Conservation (phyloP, 1,284 basidiomycete genomes). For the Leccinum brunneo-olivaceum region DNA sequence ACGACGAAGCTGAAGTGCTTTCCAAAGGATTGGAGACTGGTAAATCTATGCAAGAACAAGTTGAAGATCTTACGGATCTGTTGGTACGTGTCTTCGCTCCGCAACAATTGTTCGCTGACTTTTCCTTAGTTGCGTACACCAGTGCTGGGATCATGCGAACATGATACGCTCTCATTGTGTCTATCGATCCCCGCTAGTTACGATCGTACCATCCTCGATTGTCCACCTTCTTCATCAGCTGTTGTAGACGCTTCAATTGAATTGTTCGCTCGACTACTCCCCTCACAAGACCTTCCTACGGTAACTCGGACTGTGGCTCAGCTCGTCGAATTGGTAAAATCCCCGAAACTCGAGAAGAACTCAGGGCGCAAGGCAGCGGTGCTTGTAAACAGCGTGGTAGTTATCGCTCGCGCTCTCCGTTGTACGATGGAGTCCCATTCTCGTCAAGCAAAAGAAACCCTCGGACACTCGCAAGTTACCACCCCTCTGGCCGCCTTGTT, state of each 20-base stretch:
- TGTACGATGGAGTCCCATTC: slow-evolving; percentile 47
- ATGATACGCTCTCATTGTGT: slow-evolving; percentile 79
- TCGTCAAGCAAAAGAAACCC: slow-evolving; percentile 59
- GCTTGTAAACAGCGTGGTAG: slow-evolving; percentile 77
- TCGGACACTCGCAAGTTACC: slow-evolving; percentile 68
- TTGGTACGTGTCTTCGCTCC: slow-evolving; percentile 43
- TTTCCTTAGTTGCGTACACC: slow-evolving; percentile 64
- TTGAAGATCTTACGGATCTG: slow-evolving; percentile 73
- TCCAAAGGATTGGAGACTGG: slow-evolving; percentile 25
- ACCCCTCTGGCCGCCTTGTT: slow-evolving; percentile 67
- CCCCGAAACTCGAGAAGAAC: slow-evolving; percentile 83
- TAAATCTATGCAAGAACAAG: slow-evolving; percentile 43
- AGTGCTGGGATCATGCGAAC: slow-evolving; percentile 79
- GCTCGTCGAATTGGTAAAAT: slow-evolving; percentile 66
- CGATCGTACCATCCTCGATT: slow-evolving; percentile 46
- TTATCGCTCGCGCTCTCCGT: slow-evolving; percentile 71
- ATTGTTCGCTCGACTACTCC: slow-evolving; percentile 77
- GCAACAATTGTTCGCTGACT: slow-evolving; percentile 9
- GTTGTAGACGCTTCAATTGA: slow-evolving; percentile 87
- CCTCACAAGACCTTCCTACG: slow-evolving; percentile 69
- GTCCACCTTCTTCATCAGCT: slow-evolving; percentile 74
- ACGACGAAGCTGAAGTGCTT: slow-evolving; percentile 34
- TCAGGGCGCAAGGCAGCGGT: slow-evolving; percentile 86
- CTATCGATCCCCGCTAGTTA: slow-evolving; percentile 39
- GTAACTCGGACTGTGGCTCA: slow-evolving; percentile 65